Percentiles rank a stretch among this genome's conserved stretches.
Evolutionary conservation across 352 stramenopile species (phyloP).

Genomic region (Phytopythium litorale): DNA sequence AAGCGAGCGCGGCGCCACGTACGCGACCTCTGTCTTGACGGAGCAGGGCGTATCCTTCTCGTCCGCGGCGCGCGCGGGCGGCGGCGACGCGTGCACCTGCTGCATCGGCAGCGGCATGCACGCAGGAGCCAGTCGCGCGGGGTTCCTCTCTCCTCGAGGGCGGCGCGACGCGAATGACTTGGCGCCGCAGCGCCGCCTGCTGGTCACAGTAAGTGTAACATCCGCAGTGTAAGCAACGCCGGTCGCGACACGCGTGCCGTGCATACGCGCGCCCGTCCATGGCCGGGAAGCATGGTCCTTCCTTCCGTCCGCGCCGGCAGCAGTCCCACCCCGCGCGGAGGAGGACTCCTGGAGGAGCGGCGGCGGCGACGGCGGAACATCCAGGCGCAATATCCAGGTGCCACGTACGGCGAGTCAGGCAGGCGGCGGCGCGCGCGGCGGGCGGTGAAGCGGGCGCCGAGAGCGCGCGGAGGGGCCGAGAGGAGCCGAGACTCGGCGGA

Average conservation of each 20-base stretch:
- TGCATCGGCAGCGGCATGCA: conserved; percentile 2
- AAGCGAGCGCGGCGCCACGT: background rate
- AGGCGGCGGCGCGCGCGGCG: background rate
- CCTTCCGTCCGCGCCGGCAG: background rate
- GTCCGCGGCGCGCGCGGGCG: background rate
- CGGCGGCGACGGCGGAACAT: background rate
- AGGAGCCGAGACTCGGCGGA: background rate
- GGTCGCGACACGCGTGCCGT: background rate
- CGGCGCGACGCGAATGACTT: background rate
- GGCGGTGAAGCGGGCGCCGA: background rate
- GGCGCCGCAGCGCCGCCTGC: background rate
- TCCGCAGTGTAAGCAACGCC: background rate
- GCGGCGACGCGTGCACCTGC: background rate
- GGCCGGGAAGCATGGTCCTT: background rate
- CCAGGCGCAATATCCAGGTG: too few relatives aligned
- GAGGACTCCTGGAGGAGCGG: too few relatives aligned
- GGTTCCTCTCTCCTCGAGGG: background rate
- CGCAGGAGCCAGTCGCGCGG: background rate
- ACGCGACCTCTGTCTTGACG: conserved; percentile 3
- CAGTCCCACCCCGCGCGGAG: conserved; percentile 1
- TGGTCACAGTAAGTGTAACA: background rate
- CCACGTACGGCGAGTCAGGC: background rate
- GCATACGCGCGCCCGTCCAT: background rate
- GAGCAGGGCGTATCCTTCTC: conserved; percentile 9
- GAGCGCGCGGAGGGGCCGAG: background rate